Base-by-base conservation (phyloP, 768 basidiomycete genomes). In the Panaeolus papilionaceus region DNA sequence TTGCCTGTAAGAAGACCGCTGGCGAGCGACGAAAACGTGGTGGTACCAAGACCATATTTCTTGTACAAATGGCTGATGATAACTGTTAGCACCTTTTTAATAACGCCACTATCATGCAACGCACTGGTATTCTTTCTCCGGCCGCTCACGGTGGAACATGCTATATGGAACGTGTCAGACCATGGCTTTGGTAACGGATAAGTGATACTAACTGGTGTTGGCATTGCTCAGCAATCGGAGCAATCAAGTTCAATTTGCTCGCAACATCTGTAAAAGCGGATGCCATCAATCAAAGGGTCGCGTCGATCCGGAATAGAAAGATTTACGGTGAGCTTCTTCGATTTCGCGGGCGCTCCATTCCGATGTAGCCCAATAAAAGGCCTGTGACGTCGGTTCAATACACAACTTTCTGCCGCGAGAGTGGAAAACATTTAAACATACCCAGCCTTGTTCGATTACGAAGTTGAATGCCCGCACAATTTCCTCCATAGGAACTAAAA, bases 381-480 rank as follows among this genome's bases (percentile, higher is more conserved):
- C 84, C 85, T 86, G 51, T 38, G 38, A 20, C 51, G 40, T 61
- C 16, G 61, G 28, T 40, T 40, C 7, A 45, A 61, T 33, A 45
- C 11, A 6, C n/a, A 5, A 26, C n/a, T 42, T 18, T 47, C 38
- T 11, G 23, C 7, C 18, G 49, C 26, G 47, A 37, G 9, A 18
- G 16, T n/a, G 9, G 4, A 61, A 42, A 37, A 51, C 7, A 20
- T 63, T 69, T 87, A 7, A 54, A 23, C 70, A 38, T 70, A 85
- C 88, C 88, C 88, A 89, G 73, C 90, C 91, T 71, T 88, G 79
- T 58, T 91, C 86, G 70, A 94, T 92, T 38, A 92, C 82, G 70
- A 81, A 88, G 80, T 92, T 92, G 83, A 94, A 93, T 0, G 91
- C 91, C 40, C 92, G 85, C 51, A 95, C 92, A 65, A 88, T 82